A percentile compares a stretch with the other conserved stretches of the same genome.
phyloP scores from a whole-genome alignment of 352 stramenopile species.

The Globisporangium heterothallicum region DNA sequence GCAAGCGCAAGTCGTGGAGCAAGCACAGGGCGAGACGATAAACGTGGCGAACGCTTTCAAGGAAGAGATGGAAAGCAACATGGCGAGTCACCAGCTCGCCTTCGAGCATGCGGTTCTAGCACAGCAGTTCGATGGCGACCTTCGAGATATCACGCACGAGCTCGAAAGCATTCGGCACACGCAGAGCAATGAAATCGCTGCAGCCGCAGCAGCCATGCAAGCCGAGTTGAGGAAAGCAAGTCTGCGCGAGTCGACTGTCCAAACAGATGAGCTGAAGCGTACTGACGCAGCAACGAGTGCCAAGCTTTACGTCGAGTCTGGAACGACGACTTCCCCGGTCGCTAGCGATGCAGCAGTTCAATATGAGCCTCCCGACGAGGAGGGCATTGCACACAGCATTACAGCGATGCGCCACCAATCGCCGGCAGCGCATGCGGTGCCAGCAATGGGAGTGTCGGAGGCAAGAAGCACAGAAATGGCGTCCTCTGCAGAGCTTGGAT shows the following conservation, averaged over 20 bases:
- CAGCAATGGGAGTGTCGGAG: too few species aligned
- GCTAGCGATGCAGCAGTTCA: conserved; percentile 27
- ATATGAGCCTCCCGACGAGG: conserved; percentile 14
- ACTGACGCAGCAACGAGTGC: conserved; percentile 39
- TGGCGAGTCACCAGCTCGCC: conserved; percentile 35
- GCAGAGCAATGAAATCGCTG: conserved; percentile 21
- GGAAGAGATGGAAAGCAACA: conserved; percentile 53
- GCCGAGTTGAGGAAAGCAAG: conserved; percentile 23
- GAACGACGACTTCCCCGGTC: conserved; percentile 19
- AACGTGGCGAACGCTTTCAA: conserved; percentile 56
- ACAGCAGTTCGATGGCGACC: conserved; percentile 44
- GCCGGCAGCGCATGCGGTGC: too few species aligned
- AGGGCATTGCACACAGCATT: neutral
- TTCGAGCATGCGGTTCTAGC: conserved; percentile 42
- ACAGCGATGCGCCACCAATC: neutral
- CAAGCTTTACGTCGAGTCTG: conserved; percentile 27
- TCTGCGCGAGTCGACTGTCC: conserved; percentile 36
- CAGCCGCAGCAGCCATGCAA: conserved; percentile 10
- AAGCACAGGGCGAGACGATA: conserved; percentile 45
- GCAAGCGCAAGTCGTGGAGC: conserved; percentile 41
- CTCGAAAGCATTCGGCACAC: conserved; percentile 29
- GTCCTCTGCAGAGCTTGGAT: conserved; percentile 11
- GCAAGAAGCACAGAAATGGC: neutral
- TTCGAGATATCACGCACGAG: conserved; percentile 34
- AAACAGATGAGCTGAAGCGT: conserved; percentile 34